These are phyloP conservation scores for Paecilomyces niveus DNA, from an alignment of 2,329 filamentous ascomycete species.

Conservation along the genomic window DNA sequence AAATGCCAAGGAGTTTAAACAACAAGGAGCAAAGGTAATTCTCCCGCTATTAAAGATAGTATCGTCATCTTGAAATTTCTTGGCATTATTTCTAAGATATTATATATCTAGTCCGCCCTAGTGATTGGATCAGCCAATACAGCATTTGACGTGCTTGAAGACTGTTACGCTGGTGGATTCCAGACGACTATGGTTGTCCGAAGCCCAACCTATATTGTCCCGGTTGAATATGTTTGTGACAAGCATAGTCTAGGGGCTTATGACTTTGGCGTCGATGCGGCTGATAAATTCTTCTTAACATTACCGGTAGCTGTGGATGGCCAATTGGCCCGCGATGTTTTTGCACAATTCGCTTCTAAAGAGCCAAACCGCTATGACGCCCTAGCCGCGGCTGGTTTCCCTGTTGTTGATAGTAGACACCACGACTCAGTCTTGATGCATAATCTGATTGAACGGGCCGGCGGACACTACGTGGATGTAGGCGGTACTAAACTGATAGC, in stretches of 20 bases:
- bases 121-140: conserved; percentile 44
- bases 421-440: conserved; percentile 17
- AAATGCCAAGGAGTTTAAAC: neutral
- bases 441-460: conserved; percentile 30
- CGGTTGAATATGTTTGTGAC: conserved; percentile 14
- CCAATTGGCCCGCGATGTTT: conserved; percentile 6
- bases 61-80: neutral
- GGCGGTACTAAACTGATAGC: conserved; percentile 26
- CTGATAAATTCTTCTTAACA: neutral
- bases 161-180: conserved; percentile 37
- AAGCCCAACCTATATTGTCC: conserved; percentile 28
- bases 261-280: conserved; percentile 4
- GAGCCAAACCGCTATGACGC: conserved; percentile 29
- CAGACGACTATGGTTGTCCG: conserved; percentile 41
- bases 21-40: neutral
- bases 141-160: conserved; percentile 41
- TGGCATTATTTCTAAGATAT: neutral
- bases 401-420: conserved; percentile 24
- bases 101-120: conserved; percentile 26
- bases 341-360: conserved; percentile 15
- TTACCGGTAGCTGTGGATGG: neutral
- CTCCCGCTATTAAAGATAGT: neutral
- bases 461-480: conserved; percentile 37
- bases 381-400: conserved; percentile 29
- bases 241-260: conserved; percentile 19